These are phyloP conservation scores for Macaranga tanarius DNA, from an alignment of 441 rosid genomes.

Conservation along the genomic window DNA sequence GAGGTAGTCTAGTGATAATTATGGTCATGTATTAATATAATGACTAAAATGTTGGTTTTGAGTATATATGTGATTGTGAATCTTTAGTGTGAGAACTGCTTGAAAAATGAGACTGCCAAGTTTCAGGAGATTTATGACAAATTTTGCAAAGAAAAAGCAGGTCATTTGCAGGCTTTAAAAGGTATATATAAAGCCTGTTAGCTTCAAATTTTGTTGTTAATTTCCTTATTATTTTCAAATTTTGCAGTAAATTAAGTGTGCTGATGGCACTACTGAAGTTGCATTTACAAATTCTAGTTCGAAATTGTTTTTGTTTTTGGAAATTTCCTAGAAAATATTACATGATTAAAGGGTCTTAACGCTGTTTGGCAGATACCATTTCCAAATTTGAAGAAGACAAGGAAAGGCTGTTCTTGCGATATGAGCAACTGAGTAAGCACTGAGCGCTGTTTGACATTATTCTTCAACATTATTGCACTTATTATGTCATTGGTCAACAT, in stretches of 20 bases:
- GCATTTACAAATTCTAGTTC: neutral
- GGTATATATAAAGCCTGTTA: constrained; percentile 32
- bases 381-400: constrained; percentile 77
- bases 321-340: too few relatives aligned
- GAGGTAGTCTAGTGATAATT: constrained; percentile 45
- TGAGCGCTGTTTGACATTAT: neutral
- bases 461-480: constrained; percentile 7
- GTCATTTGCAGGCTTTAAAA: constrained; percentile 56
- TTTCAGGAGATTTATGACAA: constrained; percentile 63
- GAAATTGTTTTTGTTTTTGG: neutral
- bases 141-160: constrained; percentile 62
- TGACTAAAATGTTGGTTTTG: constrained; percentile 2
- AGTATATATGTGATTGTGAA: constrained; percentile 20
- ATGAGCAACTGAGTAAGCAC: constrained; percentile 75
- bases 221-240: neutral
- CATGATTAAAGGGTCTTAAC: neutral
- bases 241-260: too few relatives aligned
- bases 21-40: too few relatives aligned
- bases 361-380: constrained; percentile 48
- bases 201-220: neutral
- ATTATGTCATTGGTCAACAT: constrained; percentile 25
- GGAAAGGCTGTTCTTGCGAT: constrained; percentile 64
- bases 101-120: constrained; percentile 64
- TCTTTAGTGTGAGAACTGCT: constrained; percentile 58
- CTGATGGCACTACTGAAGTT: too few relatives aligned